Percentiles rank a stretch among this genome's conserved stretches.
Conservation (phyloP, 805 yeast species). For the Ogataea pignaliae region DNA sequence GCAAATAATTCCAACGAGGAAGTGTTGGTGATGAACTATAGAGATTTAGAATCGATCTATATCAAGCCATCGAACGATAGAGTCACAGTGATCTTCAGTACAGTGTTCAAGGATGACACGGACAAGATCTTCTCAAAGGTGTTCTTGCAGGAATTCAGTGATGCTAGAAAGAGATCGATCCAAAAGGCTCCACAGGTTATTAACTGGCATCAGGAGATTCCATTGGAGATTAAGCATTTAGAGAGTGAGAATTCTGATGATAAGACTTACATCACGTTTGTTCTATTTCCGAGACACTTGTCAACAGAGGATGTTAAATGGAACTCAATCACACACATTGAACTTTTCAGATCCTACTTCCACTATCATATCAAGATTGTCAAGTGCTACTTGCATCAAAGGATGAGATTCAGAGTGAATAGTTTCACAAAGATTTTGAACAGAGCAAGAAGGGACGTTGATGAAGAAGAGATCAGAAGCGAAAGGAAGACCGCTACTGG, state of each 20-base stretch:
- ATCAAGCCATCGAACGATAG: conserved; percentile 92
- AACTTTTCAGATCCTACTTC: conserved; percentile 91
- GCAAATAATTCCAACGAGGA: conserved; percentile 42
- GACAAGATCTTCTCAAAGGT: conserved; percentile 89
- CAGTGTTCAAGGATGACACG: conserved; percentile 93
- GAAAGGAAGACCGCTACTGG: conserved; percentile 70
- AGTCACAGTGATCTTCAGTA: conserved; percentile 93
- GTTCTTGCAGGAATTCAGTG: conserved; percentile 89
- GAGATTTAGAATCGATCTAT: conserved; percentile 90
- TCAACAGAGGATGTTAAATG: conserved; percentile 60
- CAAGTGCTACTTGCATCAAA: conserved; percentile 95
- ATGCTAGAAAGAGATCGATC: conserved; percentile 90
- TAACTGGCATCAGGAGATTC: conserved; percentile 87
- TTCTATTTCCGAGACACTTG: conserved; percentile 78
- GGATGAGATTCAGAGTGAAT: conserved; percentile 95
- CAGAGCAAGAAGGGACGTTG: conserved; percentile 93
- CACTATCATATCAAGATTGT: conserved; percentile 98
- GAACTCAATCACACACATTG: conserved; percentile 86
- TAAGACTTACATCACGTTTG: conserved; percentile 54
- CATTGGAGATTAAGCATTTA: conserved; percentile 67
- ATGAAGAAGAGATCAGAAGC: conserved; percentile 52
- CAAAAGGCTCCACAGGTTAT: conserved; percentile 98
- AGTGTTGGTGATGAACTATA: conserved; percentile 70
- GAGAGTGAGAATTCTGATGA: conserved; percentile 33
- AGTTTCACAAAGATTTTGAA: conserved; percentile 93